Base-by-base conservation (phyloP, 2,329 filamentous ascomycete genomes). In the Apiospora rasikravindrae region DNA sequence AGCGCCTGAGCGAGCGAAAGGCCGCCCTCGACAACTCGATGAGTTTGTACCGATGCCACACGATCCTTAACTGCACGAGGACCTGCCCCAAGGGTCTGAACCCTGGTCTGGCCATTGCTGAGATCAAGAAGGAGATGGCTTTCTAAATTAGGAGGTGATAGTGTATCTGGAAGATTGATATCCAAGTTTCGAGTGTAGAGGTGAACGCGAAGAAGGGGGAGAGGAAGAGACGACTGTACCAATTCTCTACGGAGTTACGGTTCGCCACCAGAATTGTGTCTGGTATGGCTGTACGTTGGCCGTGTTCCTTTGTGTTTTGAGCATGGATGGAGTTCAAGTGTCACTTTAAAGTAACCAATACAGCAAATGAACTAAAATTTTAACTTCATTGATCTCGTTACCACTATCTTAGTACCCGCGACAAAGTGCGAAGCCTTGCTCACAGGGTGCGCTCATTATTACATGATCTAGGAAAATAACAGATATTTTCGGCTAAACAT, bases 81-180 rank as follows among this genome's bases (percentile, higher is more conserved):
- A 98, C 96, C 71, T 99, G 96, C 85, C 96, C 96, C 82, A 99
- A 99, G 94, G 96, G 96, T 66, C 86, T 99, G 78, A 99, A 99
- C 88, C 96, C 96, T 26, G 96, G 94, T 76, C 88, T 94, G 82
- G 96, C 96, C 24, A 97, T 99, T 86, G 95, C 95, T 70, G 93
- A 98, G 88, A 98, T 98, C 84, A 98, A 98, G 93, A 98, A 98
- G 93, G 90, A 92, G 86, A 93, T 98, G 93, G 91, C 95, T 72
- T 84, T 89, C 49, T 87, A 83, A 80, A 79, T 24, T 8, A 19
- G 22, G 40, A 33, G 2, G 24, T 57, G 19, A 19, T 57, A n/a
- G 45, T 51, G 45, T 40, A 19, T 51, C 33, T 47, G 33, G 37
- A 45, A 45, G 26, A 22, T 57, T 49, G 16, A 64, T 64, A 64